Conservation (phyloP, 768 basidiomycete genomes). For the Clavaria fumosa region DNA sequence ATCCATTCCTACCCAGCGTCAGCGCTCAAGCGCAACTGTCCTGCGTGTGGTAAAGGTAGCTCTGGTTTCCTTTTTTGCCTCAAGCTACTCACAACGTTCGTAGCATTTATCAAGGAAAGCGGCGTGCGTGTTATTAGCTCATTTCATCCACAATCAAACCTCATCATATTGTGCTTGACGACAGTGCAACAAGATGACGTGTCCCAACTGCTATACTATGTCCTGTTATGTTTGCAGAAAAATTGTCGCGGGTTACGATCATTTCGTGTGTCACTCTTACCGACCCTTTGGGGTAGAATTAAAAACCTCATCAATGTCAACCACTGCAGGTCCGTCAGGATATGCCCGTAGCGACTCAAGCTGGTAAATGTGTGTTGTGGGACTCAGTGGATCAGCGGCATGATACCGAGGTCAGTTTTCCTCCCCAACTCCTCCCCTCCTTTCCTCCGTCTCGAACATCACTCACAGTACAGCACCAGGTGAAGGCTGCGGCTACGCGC, state of each 20-base stretch:
- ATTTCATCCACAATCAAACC: background rate
- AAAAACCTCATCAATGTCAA: background rate
- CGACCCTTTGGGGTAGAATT: background rate
- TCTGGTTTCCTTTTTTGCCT: conserved; percentile 1
- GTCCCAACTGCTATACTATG: conserved; percentile 51
- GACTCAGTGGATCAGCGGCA: conserved; percentile 52
- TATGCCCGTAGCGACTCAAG: too few species aligned
- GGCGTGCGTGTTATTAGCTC: conserved; percentile 33
- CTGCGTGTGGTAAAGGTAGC: conserved; percentile 67
- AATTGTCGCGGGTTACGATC: conserved; percentile 60
- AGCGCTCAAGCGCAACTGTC: conserved; percentile 80
- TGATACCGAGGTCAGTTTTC: conserved; percentile 38
- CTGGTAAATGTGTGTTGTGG: conserved; percentile 50
- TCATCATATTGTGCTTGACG: conserved; percentile 6
- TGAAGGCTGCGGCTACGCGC: conserved; percentile 47
- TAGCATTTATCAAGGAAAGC: conserved; percentile 66
- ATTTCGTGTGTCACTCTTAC: conserved; percentile 32
- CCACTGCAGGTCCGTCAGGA: too few species aligned
- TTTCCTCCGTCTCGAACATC: background rate
- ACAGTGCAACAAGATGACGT: conserved; percentile 89
- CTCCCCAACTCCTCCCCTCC: background rate
- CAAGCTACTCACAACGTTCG: background rate
- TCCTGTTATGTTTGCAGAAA: conserved; percentile 80
- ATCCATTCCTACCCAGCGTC: conserved; percentile 29
- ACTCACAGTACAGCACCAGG: conserved; percentile 23